Conservation (phyloP, 225 moss, liverwort and hornwort genomes). For the Pseudisothecium myosuroides region DNA sequence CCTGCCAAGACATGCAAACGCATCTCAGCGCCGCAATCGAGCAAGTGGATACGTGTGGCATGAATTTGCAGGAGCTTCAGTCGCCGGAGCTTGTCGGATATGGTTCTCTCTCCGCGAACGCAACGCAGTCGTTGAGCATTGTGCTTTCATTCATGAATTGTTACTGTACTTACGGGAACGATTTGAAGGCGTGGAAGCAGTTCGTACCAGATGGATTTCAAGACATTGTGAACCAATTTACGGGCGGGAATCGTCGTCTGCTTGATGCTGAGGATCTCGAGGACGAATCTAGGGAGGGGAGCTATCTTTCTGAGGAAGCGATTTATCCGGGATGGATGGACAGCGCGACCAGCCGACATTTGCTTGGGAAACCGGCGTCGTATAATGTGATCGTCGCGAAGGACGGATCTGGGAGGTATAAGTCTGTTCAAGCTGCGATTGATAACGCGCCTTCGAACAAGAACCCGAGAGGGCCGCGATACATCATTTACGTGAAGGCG, state of each 20-base stretch:
- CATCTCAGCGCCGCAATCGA: conserved; percentile 22
- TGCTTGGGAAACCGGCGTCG: background rate
- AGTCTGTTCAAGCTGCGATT: conserved; percentile 34
- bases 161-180: background rate
- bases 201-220: background rate
- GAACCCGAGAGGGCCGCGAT: background rate
- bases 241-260: background rate
- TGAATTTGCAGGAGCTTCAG: background rate
- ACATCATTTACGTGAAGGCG: conserved; percentile 49
- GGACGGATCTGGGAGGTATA: conserved; percentile 35
- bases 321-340: conserved; percentile 29
- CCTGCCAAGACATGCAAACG: conserved; percentile 9
- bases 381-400: conserved; percentile 35
- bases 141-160: conserved; percentile 23
- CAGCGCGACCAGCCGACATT: background rate
- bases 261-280: conserved; percentile 1
- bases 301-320: background rate
- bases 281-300: background rate
- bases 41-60: conserved; percentile 11
- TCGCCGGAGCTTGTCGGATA: background rate
- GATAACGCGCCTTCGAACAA: conserved; percentile 11
- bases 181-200: background rate
- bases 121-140: conserved; percentile 4
- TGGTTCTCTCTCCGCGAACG: background rate
- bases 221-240: background rate